Conservation (phyloP, 2,329 filamentous ascomycete genomes). For the Colletotrichum orchidophilum region DNA sequence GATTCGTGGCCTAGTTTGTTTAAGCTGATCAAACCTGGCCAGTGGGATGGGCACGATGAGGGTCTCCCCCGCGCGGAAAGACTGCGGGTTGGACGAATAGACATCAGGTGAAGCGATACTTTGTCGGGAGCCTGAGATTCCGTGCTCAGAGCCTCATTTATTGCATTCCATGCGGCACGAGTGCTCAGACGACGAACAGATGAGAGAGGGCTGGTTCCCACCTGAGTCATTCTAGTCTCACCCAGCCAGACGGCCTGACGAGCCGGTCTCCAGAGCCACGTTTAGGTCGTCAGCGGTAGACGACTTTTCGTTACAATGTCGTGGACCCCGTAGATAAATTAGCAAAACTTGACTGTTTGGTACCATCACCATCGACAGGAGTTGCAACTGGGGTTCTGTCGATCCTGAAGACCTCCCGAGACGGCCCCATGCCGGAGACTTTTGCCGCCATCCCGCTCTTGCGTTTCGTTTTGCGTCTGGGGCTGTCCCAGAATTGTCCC, state of each 20-base stretch:
- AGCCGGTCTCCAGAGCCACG: not conserved
- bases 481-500: not conserved
- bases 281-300: not conserved
- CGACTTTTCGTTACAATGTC: not conserved
- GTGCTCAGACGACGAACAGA: conserved; percentile 2
- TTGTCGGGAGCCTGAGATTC: conserved; percentile 16
- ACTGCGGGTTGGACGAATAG: not conserved
- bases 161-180: not conserved
- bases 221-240: not conserved
- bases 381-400: not conserved
- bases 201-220: not conserved
- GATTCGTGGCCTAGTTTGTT: not conserved
- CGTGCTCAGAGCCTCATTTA: conserved; percentile 13
- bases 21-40: not conserved
- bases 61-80: not conserved
- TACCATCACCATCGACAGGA: not conserved
- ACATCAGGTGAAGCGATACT: conserved; percentile 29
- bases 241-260: not conserved
- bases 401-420: conserved; percentile 13
- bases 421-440: not conserved
- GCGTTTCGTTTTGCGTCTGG: conserved; percentile 18
- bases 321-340: not conserved
- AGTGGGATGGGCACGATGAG: not conserved
- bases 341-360: not conserved
- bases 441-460: conserved; percentile 7